Evolutionary conservation across 1,284 basidiomycete species (phyloP), one percentile per base, ranked within the genome.

Genomic region (Boletellus dicymbophilus): DNA sequence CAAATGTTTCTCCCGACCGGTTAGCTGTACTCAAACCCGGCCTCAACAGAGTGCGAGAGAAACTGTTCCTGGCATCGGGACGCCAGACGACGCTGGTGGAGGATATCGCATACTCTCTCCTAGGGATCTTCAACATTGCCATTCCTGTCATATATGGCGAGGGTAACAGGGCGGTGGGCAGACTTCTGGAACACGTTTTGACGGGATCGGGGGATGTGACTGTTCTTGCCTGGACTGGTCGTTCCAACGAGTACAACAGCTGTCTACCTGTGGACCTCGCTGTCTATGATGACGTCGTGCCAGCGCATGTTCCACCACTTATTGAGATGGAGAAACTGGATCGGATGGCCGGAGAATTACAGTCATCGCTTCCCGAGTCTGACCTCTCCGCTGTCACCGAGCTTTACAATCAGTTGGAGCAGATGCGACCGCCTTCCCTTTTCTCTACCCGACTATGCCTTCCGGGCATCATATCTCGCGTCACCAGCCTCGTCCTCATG

Each of bases 141-240:
- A 21, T 36, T 4, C 34, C 18, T 12, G 20, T 21, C 11, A 21
- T 20, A 21, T 36, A 36, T 10, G 34, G 34, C 2, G 49, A 56
- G 21, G 54, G 51, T 0, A 37, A 37, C 6, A 40, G 41, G 9
- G 55, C 55, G 0, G 43, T 57, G 2, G 51, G 55, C 31, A 46
- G 55, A 6, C 22, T 57, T 5, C n/a, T 57, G 25, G 55, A 57
- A 4, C 25, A 51, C 4, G 16, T 55, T 15, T 23, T 55, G 15
- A 42, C 42, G 1, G 40, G 52, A 6, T 57, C 55, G 1, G 37
- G 43, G 0, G 54, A 57, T n/a, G 39, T 53, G 4, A 37, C 40
- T 1, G 37, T 48, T 21, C 48, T 57, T 2, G 48, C 55, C 11
- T 57, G 55, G 54, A 57, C 43, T 0, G 51, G 55, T 4, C 11